Conservation (phyloP, 257 asterid species). For the Scutellaria baicalensis region DNA sequence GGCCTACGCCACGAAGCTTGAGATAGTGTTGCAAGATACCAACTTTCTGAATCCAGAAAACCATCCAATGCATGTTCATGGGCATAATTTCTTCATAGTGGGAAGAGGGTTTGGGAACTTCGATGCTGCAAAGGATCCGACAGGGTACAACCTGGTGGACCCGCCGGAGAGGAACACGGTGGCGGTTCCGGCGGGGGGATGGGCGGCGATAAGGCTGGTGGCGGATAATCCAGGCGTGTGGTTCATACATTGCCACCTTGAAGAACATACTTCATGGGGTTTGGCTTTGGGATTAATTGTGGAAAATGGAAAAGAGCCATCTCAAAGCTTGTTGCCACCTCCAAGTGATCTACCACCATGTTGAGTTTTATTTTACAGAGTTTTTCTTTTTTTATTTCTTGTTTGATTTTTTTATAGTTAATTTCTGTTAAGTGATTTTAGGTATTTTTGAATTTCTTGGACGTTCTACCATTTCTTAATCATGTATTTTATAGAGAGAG, state of each 20-base stretch:
- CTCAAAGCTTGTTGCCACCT: conserved; percentile 57
- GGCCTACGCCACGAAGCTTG: conserved; percentile 50
- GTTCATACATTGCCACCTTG: conserved; percentile 83
- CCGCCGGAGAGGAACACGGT: conserved; percentile 89
- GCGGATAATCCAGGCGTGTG: conserved; percentile 85
- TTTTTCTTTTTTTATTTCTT: neutral
- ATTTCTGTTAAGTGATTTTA: too few relatives aligned
- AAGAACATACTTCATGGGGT: conserved; percentile 82
- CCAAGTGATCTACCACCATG: conserved; percentile 66
- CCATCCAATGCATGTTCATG: conserved; percentile 81
- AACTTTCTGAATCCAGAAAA: conserved; percentile 55
- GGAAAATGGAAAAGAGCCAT: conserved; percentile 34
- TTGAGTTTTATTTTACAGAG: conserved; percentile 15
- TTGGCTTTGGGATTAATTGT: conserved; percentile 68
- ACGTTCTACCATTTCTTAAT: too few relatives aligned
- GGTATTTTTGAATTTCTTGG: too few relatives aligned
- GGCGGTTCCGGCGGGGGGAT: conserved; percentile 83
- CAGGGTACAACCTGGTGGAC: conserved; percentile 44
- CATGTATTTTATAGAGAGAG: too few relatives aligned
- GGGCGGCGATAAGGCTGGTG: conserved; percentile 63
- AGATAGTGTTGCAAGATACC: conserved; percentile 65
- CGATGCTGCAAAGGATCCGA: conserved; percentile 34
- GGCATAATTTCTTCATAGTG: conserved; percentile 67
- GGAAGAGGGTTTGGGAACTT: conserved; percentile 77
- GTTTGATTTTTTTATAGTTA: too few relatives aligned